These are phyloP conservation scores for Linum trigynum DNA, from an alignment of 345 rosid genomes.

Conservation along the genomic window DNA sequence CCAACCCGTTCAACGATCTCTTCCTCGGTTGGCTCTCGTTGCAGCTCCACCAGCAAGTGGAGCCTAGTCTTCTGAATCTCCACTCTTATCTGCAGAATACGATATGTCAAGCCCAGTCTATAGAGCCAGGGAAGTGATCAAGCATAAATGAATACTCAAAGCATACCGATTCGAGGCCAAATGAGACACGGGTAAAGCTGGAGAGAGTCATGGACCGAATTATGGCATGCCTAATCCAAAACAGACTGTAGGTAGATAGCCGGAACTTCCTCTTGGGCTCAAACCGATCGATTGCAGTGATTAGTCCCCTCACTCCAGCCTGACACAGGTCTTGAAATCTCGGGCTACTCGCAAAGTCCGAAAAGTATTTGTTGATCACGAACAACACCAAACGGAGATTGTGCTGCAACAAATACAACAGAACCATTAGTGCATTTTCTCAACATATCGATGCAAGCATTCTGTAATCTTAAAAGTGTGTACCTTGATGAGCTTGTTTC, in stretches of 20 bases:
- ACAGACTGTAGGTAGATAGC: conserved; percentile 78
- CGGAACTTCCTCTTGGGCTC: conserved; percentile 66
- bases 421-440: neutral
- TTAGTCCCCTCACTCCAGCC: conserved; percentile 87
- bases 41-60: conserved; percentile 52
- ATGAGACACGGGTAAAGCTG: conserved; percentile 74
- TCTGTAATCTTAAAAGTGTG: neutral
- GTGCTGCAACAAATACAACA: conserved; percentile 48
- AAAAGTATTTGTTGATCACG: conserved; percentile 78
- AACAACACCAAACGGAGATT: conserved; percentile 90
- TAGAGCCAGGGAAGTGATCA: neutral
- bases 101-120: neutral
- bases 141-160: conserved; percentile 7
- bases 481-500: conserved; percentile 89
- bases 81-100: conserved; percentile 50
- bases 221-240: conserved; percentile 95
- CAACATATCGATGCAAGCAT: conserved; percentile 1
- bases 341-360: conserved; percentile 66
- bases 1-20: conserved; percentile 55
- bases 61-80: conserved; percentile 67
- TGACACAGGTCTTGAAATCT: conserved; percentile 93
- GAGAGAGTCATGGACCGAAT: conserved; percentile 80
- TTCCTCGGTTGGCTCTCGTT: conserved; percentile 59
- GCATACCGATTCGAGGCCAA: conserved; percentile 85
- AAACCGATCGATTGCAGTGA: conserved; percentile 87